Conservation (phyloP, 2,329 filamentous ascomycete species). For the Calonectria fujianensis region DNA sequence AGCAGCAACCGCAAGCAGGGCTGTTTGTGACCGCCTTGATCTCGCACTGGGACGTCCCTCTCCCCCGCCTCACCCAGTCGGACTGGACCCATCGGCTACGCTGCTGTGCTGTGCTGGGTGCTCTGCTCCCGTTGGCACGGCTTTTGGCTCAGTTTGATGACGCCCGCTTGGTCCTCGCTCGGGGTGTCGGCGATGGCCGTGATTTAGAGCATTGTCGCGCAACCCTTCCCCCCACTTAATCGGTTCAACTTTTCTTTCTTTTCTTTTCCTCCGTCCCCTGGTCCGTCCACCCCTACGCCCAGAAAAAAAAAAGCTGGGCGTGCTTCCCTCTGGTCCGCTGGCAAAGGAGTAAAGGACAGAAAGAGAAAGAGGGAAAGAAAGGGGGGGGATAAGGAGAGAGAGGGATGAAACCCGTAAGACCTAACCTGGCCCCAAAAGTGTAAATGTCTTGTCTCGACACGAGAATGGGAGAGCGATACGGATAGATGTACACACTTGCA, state of each 20-base stretch:
- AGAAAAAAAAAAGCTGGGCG: background rate
- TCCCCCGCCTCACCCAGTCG: conserved; percentile 26
- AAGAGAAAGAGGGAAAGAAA: background rate
- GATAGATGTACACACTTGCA: background rate
- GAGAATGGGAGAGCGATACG: background rate
- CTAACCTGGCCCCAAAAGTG: background rate
- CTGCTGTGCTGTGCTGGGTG: conserved; percentile 23
- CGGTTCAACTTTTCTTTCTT: conserved; percentile 33
- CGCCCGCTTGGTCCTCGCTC: conserved; percentile 39
- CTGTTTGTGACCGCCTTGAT: conserved; percentile 25
- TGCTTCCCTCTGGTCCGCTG: background rate
- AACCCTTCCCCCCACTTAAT: conserved; percentile 30
- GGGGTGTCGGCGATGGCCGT: conserved; percentile 38
- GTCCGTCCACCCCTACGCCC: conserved; percentile 1
- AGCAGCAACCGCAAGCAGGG: conserved; percentile 16
- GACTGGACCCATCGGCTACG: conserved; percentile 18
- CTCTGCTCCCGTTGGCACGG: conserved; percentile 15
- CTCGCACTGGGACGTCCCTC: conserved; percentile 16
- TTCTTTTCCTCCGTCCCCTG: conserved; percentile 13
- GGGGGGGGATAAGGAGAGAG: background rate
- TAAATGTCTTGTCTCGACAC: background rate
- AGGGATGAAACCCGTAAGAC: background rate
- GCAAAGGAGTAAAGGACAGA: background rate
- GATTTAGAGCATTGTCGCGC: conserved; percentile 28
- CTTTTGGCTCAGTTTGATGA: conserved; percentile 27